phyloP scores from a whole-genome alignment of 345 rosid species.

The Heritiera littoralis region DNA sequence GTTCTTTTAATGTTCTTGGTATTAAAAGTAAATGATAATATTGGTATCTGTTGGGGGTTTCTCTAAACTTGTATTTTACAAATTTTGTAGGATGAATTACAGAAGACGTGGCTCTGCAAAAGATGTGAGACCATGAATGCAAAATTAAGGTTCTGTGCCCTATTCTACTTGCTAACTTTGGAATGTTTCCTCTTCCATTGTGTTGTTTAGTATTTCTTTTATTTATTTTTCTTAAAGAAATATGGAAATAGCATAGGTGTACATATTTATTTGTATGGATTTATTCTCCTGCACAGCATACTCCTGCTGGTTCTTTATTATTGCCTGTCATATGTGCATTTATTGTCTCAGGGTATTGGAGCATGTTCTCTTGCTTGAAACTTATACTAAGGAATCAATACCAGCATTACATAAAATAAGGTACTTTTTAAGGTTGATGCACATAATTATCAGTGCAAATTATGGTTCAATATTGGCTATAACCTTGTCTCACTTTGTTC shows the following conservation, averaged over 20 bases:
- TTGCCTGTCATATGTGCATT: conserved; percentile 5
- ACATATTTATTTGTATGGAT: background rate
- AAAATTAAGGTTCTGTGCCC: conserved; percentile 69
- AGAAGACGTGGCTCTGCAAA: conserved; percentile 91
- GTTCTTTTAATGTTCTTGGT: background rate
- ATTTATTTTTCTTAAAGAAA: background rate
- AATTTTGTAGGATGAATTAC: conserved; percentile 72
- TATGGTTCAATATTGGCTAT: background rate
- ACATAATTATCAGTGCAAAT: background rate
- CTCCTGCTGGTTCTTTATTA: background rate
- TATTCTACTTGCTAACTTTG: conserved; percentile 5
- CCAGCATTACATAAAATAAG: conserved; percentile 92
- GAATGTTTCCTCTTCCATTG: background rate
- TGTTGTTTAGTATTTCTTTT: background rate
- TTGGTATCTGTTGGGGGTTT: background rate
- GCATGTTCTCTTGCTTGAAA: conserved; percentile 79
- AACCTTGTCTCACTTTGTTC: conserved; percentile 10
- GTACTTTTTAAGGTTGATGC: conserved; percentile 32
- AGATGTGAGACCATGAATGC: conserved; percentile 98
- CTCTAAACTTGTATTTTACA: conserved; percentile 13
- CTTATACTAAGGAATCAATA: conserved; percentile 86
- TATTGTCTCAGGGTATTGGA: conserved; percentile 66
- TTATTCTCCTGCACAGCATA: background rate
- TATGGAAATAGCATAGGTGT: background rate
- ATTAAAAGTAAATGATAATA: background rate